Evolutionary conservation across 257 asterid genomes (phyloP), one percentile per base, ranked within the genome.

Genomic region (Nicotiana noctiflora): DNA sequence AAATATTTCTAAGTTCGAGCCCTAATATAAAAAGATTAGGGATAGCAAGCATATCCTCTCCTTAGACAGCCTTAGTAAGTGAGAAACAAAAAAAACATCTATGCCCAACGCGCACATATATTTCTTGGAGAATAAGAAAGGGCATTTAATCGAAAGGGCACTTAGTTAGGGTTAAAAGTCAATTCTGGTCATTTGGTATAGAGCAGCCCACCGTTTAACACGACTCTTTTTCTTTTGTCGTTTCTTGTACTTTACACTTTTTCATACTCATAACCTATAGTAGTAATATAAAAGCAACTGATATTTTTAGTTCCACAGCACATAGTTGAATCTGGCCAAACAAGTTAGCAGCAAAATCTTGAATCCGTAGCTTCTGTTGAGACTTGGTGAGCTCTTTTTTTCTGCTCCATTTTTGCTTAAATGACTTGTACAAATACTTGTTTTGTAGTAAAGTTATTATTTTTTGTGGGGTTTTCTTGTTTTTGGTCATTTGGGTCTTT

Each of bases 131-230:
- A 40, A 40, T 7, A 37, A 40, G 9, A 40, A 40, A 40, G 46
- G 46, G 46, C 9, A 7, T 40, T 40, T 40, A 19, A 59, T 59
- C 14, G 11, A 55, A 37, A 67, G 53, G 76, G 55, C 18, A 25
- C 27, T 25, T 25, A 25, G 27, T n/a, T n/a, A n/a, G 27, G 27
- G 27, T 25, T 25, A 25, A 25, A 25, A 25, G 27, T 25, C 53
- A 66, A 34, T 3, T 18, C 2, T 21, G 31, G 76, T 67, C 76
- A 67, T 21, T 9, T 18, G 55, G 46, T 40, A 40, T 37, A 18
- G 52, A 66, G 52, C 76, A 67, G 55, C 76, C 76, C 76, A 67
- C 55, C 76, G 76, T 37, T 66, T 37, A n/a, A 37, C 18, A 67
- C 25, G 55, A 14, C 14, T 32, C 10, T 37, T 19, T 67, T 67